Conservation (phyloP, 805 yeast genomes). For the Candida namnaoensis region DNA sequence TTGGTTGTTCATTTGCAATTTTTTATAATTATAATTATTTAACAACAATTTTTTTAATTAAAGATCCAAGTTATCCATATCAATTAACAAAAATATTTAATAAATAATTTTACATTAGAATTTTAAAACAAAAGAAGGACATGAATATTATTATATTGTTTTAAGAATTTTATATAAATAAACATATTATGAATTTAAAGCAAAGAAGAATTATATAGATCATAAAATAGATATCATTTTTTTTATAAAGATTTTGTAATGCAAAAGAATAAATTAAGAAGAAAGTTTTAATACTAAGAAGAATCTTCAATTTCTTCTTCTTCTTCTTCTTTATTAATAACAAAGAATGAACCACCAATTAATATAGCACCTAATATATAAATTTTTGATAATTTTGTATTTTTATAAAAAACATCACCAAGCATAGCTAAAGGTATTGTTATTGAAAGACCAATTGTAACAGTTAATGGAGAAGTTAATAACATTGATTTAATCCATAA, state of each 20-base stretch:
- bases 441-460: slow-evolving; percentile 87
- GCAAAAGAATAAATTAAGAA: too few species aligned
- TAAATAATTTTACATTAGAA: too few species aligned
- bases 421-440: slow-evolving; percentile 94
- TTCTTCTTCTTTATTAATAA: slow-evolving; percentile 73
- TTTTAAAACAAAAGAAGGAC: too few species aligned
- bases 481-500: slow-evolving; percentile 96
- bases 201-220: too few species aligned
- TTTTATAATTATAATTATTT: slow-evolving; percentile 11
- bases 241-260: too few species aligned
- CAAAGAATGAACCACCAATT: slow-evolving; percentile 76
- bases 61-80: slow-evolving; percentile 13
- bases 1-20: slow-evolving; percentile 6
- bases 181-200: too few species aligned
- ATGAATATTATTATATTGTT: too few species aligned
- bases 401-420: slow-evolving; percentile 75
- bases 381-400: slow-evolving; percentile 46
- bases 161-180: too few species aligned
- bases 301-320: slow-evolving; percentile 28
- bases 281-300: too few species aligned
- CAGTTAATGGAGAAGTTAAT: slow-evolving; percentile 88
- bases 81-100: slow-evolving; percentile 12
- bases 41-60: slow-evolving; percentile 9
- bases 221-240: too few species aligned
- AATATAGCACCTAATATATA: slow-evolving; percentile 76